A percentile compares a stretch with the other conserved stretches of the same genome.
These are phyloP conservation scores for Irpex rosettiformis DNA, from an alignment of 1,284 basidiomycete genomes.

Conservation along the genomic window DNA sequence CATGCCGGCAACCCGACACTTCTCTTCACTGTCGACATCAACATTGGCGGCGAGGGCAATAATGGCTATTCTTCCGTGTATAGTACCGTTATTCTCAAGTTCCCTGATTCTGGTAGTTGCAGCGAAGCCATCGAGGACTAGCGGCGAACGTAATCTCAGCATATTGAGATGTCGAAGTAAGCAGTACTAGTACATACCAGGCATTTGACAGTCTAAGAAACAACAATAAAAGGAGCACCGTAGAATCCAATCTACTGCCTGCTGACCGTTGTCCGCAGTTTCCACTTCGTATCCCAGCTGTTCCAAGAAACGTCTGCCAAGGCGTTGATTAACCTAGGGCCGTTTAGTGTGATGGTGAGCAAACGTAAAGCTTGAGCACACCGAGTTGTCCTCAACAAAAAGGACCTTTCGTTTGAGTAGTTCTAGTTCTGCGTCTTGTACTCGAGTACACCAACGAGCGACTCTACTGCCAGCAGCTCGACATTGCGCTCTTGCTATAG, in stretches of 20 bases:
- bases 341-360: neutral
- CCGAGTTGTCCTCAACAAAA: conserved; percentile 29
- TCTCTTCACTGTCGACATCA: conserved; percentile 25
- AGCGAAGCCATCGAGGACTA: conserved; percentile 27
- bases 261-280: conserved; percentile 26
- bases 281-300: conserved; percentile 28
- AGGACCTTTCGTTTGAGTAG: conserved; percentile 16
- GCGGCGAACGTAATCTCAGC: neutral
- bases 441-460: neutral
- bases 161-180: too few relatives aligned
- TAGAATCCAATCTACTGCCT: conserved; percentile 23
- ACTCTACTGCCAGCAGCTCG: conserved; percentile 2
- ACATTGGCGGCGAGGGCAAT: conserved; percentile 31
- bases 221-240: conserved; percentile 22
- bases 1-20: conserved; percentile 29
- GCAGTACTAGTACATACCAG: too few relatives aligned
- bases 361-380: conserved; percentile 1
- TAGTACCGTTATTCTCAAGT: conserved; percentile 22
- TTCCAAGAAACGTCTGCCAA: conserved; percentile 26
- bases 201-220: conserved; percentile 31
- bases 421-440: neutral
- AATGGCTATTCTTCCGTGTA: conserved; percentile 25
- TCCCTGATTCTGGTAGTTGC: conserved; percentile 25
- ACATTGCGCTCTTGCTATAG: conserved; percentile 8
- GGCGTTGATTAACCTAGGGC: conserved; percentile 26